These are phyloP conservation scores for Echites panduratus DNA, from an alignment of 257 asterid species.

Conservation along the genomic window DNA sequence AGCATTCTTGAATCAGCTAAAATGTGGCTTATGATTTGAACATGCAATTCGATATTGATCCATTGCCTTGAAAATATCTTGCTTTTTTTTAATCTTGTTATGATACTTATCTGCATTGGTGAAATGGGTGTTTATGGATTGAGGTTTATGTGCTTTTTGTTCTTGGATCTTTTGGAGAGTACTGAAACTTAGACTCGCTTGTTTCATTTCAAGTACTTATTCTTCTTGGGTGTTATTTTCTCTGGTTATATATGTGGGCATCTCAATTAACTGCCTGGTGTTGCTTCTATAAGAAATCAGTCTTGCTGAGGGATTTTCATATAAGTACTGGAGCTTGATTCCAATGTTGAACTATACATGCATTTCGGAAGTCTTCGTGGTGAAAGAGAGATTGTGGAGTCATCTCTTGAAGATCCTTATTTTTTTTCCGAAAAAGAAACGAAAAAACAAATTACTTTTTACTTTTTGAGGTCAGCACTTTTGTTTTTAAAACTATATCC, in stretches of 20 bases:
- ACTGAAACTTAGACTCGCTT: background rate
- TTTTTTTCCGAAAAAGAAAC: background rate
- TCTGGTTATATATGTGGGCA: background rate
- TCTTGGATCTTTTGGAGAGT: constrained; percentile 2
- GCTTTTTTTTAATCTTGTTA: background rate
- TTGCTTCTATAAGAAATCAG: background rate
- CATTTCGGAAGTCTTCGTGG: background rate
- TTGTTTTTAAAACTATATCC: background rate
- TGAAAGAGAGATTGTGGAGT: background rate
- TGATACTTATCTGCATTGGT: background rate
- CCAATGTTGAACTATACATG: background rate
- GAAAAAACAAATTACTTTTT: background rate
- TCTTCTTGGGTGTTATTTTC: background rate
- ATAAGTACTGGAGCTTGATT: background rate
- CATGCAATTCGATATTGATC: constrained; percentile 7
- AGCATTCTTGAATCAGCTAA: constrained; percentile 5
- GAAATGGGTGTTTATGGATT: background rate
- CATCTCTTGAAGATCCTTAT: background rate
- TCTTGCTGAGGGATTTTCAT: background rate
- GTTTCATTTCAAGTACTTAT: background rate
- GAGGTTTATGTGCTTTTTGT: background rate
- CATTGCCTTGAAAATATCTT: background rate
- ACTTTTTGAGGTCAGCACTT: background rate
- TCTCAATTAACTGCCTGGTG: background rate
- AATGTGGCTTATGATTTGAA: constrained; percentile 4